phyloP scores from a whole-genome alignment of 805 yeast species.

The Cyberlindnera bimundalis region DNA sequence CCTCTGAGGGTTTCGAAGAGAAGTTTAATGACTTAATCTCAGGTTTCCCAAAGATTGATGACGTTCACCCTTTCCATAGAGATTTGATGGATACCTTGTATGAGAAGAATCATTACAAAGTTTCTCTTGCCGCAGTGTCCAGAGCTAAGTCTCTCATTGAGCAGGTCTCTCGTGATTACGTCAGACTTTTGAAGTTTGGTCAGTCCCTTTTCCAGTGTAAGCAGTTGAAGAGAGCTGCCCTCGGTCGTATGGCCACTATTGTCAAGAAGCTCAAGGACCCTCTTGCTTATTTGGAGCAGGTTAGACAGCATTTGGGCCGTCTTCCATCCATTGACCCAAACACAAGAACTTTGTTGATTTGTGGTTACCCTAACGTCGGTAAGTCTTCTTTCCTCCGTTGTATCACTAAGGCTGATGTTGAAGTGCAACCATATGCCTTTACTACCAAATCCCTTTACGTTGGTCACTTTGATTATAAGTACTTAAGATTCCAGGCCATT shows the following conservation, averaged over 20 bases:
- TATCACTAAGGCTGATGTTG: conserved; percentile 97
- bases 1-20: conserved; percentile 94
- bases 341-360: conserved; percentile 93
- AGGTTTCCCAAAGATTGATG: conserved; percentile 95
- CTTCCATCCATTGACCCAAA: conserved; percentile 97
- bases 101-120: conserved; percentile 97
- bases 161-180: conserved; percentile 94
- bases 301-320: conserved; percentile 98
- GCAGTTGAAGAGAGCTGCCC: conserved; percentile 96
- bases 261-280: conserved; percentile 95
- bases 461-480: conserved; percentile 98
- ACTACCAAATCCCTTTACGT: conserved; percentile 96
- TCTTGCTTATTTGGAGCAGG: conserved; percentile 90
- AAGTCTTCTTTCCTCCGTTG: conserved; percentile 91
- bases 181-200: conserved; percentile 91
- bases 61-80: conserved; percentile 97
- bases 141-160: conserved; percentile 92
- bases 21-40: conserved; percentile 80
- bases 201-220: conserved; percentile 98
- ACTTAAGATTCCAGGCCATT: conserved; percentile 95
- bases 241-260: conserved; percentile 99
- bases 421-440: conserved; percentile 99
- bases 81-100: conserved; percentile 97
- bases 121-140: conserved; percentile 90
- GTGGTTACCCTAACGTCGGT: conserved; percentile 99